phyloP scores from a whole-genome alignment of 352 stramenopile species.

The Thalassiosira livingstoniorum region DNA sequence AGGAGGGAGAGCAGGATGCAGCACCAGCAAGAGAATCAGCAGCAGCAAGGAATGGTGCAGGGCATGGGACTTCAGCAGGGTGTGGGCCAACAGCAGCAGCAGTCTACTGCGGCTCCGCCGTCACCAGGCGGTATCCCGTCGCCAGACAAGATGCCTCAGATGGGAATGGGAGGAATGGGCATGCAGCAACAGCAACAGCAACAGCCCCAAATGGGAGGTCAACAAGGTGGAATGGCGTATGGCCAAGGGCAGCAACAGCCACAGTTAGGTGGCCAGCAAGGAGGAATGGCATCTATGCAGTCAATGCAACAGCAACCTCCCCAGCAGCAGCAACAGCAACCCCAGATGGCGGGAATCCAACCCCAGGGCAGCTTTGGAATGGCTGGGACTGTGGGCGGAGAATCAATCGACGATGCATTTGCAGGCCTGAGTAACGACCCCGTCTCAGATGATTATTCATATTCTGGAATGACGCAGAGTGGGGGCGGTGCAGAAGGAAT shows the following conservation, averaged over 20 bases:
- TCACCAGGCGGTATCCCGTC: slow-evolving; percentile 23
- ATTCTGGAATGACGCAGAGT: too few species aligned
- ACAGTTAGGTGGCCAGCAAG: neutral
- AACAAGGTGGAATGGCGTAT: neutral
- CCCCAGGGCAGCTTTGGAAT: neutral
- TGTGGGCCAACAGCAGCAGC: slow-evolving; percentile 18
- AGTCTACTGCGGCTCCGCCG: neutral
- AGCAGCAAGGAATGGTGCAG: slow-evolving; percentile 18
- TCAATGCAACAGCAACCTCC: neutral
- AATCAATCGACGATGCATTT: slow-evolving; percentile 80
- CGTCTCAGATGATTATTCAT: slow-evolving; percentile 14
- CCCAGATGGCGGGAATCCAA: too few species aligned
- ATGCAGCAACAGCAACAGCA: slow-evolving; percentile 38
- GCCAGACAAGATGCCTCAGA: slow-evolving; percentile 27
- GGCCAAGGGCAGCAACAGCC: slow-evolving; percentile 8
- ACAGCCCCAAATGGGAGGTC: slow-evolving; percentile 6
- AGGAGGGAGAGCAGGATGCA: slow-evolving; percentile 25
- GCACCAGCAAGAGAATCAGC: slow-evolving; percentile 7
- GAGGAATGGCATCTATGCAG: neutral
- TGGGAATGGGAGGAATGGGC: neutral
- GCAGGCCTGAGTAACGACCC: slow-evolving; percentile 67
- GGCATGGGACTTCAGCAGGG: neutral
- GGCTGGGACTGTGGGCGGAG: slow-evolving; percentile 38
- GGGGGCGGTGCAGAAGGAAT: too few species aligned
- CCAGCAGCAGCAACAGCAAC: slow-evolving; percentile 23